phyloP scores from a whole-genome alignment of 495 filamentous ascomycete species.

The Neurospora sp. region DNA sequence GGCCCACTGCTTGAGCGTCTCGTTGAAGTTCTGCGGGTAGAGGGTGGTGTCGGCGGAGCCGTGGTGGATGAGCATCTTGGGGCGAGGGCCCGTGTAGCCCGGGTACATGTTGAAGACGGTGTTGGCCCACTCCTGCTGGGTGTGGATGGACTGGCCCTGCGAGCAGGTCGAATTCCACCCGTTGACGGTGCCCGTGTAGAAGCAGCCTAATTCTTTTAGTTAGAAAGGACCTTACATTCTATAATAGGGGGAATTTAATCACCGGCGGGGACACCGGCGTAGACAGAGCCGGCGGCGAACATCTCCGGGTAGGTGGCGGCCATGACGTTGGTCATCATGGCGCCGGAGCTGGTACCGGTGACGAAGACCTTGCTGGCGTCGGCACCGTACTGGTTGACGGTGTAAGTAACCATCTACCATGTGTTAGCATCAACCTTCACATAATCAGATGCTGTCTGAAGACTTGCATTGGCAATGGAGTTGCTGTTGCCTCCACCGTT shows the following conservation, averaged over 20 bases:
- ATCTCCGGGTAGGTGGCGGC: slow-evolving; percentile 48
- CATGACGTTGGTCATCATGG: slow-evolving; percentile 43
- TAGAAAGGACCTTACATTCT: no score
- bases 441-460: not conserved
- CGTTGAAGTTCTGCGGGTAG: slow-evolving; percentile 38
- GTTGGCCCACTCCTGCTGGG: slow-evolving; percentile 33
- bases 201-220: slow-evolving; percentile 27
- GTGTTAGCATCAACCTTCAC: no score
- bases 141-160: slow-evolving; percentile 28
- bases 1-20: slow-evolving; percentile 45
- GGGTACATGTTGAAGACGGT: slow-evolving; percentile 38
- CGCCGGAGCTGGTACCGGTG: slow-evolving; percentile 44
- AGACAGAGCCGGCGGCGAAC: slow-evolving; percentile 45
- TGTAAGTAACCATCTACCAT: slow-evolving; percentile 50
- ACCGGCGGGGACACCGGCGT: slow-evolving; percentile 43
- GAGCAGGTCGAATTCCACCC: slow-evolving; percentile 40
- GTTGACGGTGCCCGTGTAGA: slow-evolving; percentile 32
- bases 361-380: slow-evolving; percentile 42
- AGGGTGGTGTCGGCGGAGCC: slow-evolving; percentile 39
- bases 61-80: slow-evolving; percentile 47
- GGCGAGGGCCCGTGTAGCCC: slow-evolving; percentile 39
- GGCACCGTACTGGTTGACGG: slow-evolving; percentile 37
- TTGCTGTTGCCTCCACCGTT: slow-evolving; percentile 49
- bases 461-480: slow-evolving; percentile 38
- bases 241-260: no score